These are phyloP conservation scores for Schizothecium vesticola DNA, from an alignment of 495 filamentous ascomycete genomes.

Conservation along the genomic window DNA sequence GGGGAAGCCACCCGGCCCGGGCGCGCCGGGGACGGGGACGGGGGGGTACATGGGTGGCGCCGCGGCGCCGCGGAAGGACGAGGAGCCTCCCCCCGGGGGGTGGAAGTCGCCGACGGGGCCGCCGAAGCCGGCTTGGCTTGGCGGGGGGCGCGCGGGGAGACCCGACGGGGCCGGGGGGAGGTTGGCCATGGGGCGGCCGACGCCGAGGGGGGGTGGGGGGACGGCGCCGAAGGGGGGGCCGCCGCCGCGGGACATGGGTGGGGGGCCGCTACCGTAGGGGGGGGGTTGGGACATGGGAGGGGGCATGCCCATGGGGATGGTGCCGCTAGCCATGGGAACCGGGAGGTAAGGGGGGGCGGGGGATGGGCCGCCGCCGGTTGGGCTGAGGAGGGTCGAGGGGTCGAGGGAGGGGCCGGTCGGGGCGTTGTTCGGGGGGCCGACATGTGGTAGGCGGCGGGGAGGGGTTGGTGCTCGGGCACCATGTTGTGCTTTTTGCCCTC, in stretches of 20 bases:
- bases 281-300: background rate
- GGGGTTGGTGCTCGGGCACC: conserved; percentile 60
- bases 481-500: conserved; percentile 95
- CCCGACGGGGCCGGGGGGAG: conserved; percentile 65
- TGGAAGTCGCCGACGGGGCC: conserved; percentile 62
- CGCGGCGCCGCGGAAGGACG: conserved; percentile 13
- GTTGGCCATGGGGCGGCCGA: conserved; percentile 24
- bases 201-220: conserved; percentile 23
- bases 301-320: conserved; percentile 29
- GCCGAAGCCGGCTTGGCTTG: conserved; percentile 70
- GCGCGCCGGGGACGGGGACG: conserved; percentile 20
- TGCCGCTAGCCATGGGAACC: conserved; percentile 11
- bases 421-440: conserved; percentile 18
- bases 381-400: conserved; percentile 8
- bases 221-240: conserved; percentile 23
- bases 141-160: conserved; percentile 72
- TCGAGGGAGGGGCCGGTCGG: conserved; percentile 14
- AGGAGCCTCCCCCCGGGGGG: conserved; percentile 19
- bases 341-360: conserved; percentile 1
- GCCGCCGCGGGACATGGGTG: conserved; percentile 35
- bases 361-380: background rate
- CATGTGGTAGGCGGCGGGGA: conserved; percentile 51
- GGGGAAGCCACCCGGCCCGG: conserved; percentile 28
- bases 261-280: conserved; percentile 36
- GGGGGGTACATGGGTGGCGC: conserved; percentile 14